A percentile compares a stretch with the other conserved stretches of the same genome.
Conservation (phyloP, 805 yeast genomes). For the Saccharomyces cerevisiae region DNA sequence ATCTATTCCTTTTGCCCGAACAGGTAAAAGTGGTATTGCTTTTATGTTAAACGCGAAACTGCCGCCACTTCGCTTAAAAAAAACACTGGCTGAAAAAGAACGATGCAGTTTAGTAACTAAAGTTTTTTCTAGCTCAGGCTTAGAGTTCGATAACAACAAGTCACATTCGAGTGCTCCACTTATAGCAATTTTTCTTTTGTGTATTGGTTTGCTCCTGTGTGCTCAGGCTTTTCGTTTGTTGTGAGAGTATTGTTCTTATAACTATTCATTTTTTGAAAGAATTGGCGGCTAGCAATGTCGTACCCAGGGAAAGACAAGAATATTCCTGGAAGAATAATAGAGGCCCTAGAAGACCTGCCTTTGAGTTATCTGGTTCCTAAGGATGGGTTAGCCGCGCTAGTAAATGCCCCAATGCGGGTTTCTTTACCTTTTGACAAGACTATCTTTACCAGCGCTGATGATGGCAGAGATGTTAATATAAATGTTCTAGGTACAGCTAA, state of each 20-base stretch:
- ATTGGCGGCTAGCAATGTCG: constrained; percentile 13
- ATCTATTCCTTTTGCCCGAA: background rate
- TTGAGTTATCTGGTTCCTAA: constrained; percentile 26
- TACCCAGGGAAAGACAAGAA: constrained; percentile 25
- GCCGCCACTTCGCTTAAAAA: background rate
- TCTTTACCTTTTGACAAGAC: constrained; percentile 4
- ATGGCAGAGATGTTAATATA: background rate
- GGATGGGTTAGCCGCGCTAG: constrained; percentile 13
- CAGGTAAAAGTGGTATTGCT: background rate
- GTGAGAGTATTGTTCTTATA: background rate
- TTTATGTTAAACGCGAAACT: background rate
- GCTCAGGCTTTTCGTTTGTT: background rate
- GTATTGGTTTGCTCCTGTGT: background rate
- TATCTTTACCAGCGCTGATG: constrained; percentile 4
- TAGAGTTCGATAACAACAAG: background rate
- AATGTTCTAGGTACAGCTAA: background rate
- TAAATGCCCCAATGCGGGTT: constrained; percentile 8
- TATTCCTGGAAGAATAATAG: constrained; percentile 23
- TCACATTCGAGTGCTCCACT: background rate
- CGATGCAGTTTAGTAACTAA: background rate
- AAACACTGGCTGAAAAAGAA: background rate
- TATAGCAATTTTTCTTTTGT: background rate
- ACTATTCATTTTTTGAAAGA: background rate
- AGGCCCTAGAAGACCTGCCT: constrained; percentile 21
- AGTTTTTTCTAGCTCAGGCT: background rate